Percentiles rank a stretch among this genome's conserved stretches.
Evolutionary conservation across 805 yeast genomes (phyloP).

Genomic region (Zygotorulaspora florentina): DNA sequence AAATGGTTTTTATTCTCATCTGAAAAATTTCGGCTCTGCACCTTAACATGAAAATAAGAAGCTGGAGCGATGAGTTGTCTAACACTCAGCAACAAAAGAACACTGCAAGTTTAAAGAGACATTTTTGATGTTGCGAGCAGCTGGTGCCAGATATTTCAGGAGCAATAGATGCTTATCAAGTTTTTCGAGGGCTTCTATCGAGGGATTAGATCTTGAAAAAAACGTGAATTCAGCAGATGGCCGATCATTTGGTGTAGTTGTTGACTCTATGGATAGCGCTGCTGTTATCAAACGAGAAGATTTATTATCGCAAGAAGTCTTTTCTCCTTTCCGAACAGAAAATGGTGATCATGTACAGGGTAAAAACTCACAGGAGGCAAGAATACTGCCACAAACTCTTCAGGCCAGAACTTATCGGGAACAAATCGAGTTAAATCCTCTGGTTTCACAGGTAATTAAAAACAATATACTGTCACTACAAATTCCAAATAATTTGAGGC

Average conservation of each 20-base stretch:
- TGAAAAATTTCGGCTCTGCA: conserved; percentile 12
- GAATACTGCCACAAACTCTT: conserved; percentile 56
- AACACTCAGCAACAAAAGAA: not conserved
- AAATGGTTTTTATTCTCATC: not conserved
- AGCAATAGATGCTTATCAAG: conserved; percentile 5
- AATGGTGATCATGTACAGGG: conserved; percentile 18
- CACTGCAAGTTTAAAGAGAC: not conserved
- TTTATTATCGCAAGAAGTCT: conserved; percentile 29
- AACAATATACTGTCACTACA: conserved; percentile 58
- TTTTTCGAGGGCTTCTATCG: conserved; percentile 3
- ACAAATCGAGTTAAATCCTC: conserved; percentile 53
- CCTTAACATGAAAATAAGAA: not conserved
- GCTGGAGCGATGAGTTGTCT: conserved; percentile 9
- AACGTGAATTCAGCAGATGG: conserved; percentile 1
- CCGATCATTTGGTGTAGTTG: conserved; percentile 14
- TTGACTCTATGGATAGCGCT: conserved; percentile 8
- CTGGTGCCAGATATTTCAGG: conserved; percentile 1
- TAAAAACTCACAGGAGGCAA: conserved; percentile 27
- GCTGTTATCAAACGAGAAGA: conserved; percentile 39
- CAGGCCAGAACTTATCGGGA: conserved; percentile 48
- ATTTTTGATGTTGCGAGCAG: conserved; percentile 8
- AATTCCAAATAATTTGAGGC: conserved; percentile 60
- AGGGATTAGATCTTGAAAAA: conserved; percentile 4
- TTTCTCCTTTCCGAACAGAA: conserved; percentile 30
- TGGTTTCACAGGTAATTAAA: conserved; percentile 54